Conservation (phyloP, 805 yeast genomes). For the Ogataea saltuana region DNA sequence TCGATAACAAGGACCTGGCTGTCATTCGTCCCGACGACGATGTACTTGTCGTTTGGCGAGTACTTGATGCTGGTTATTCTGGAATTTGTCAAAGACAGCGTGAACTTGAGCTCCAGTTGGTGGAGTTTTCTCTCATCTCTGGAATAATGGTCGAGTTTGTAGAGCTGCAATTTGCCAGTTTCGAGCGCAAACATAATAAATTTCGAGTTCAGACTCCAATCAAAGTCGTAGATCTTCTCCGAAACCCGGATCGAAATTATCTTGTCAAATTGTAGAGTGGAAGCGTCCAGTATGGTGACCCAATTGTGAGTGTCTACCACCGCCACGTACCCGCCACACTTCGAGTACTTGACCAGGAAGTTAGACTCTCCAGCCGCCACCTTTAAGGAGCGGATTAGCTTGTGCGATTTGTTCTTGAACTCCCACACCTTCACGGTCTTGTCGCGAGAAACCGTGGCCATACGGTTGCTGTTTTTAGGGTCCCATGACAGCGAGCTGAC, state of each 20-base stretch:
- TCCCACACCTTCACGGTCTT: conserved; percentile 45
- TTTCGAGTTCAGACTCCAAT: conserved; percentile 37
- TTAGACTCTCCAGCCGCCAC: conserved; percentile 13
- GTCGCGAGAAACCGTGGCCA: conserved; percentile 50
- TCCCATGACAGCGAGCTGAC: conserved; percentile 48
- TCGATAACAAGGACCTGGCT: conserved; percentile 47
- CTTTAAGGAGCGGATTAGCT: conserved; percentile 16
- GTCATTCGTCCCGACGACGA: conserved; percentile 47
- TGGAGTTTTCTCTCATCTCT: conserved; percentile 25
- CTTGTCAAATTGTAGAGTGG: conserved; percentile 29
- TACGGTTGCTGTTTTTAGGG: conserved; percentile 41
- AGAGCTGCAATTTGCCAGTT: conserved; percentile 40
- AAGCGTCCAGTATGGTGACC: conserved; percentile 32
- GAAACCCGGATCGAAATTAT: conserved; percentile 26
- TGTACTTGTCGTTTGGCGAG: conserved; percentile 41
- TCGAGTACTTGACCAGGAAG: conserved; percentile 36
- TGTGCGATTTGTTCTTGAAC: conserved; percentile 32
- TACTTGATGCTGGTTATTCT: conserved; percentile 39
- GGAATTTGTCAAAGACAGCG: conserved; percentile 35
- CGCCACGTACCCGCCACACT: conserved; percentile 41
- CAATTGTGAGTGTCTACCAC: conserved; percentile 39
- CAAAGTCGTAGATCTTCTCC: conserved; percentile 39
- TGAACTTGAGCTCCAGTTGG: conserved; percentile 13
- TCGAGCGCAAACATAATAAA: conserved; percentile 38
- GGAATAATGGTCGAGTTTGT: conserved; percentile 13